Percentiles rank a stretch among this genome's conserved stretches.
Conservation (phyloP, 495 filamentous ascomycete species). For the Aspergillus cavernicola region DNA sequence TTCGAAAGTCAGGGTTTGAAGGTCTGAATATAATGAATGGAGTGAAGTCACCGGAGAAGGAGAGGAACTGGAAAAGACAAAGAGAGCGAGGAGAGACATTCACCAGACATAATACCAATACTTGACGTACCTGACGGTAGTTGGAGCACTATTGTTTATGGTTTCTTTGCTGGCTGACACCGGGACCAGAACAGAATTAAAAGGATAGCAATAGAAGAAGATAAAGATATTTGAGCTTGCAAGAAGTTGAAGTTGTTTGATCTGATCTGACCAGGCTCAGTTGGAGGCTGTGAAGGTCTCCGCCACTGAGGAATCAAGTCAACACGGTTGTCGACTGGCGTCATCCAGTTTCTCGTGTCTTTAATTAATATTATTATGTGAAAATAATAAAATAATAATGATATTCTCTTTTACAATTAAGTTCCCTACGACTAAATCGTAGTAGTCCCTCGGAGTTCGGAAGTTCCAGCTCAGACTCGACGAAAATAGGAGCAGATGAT, state of each 20-base stretch:
- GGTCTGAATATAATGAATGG: not conserved
- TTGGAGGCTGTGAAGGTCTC: too few species aligned
- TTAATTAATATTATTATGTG: too few species aligned
- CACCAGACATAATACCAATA: conserved; percentile 5
- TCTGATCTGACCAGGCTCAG: too few species aligned
- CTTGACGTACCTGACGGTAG: conserved; percentile 5
- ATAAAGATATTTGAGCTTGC: not conserved
- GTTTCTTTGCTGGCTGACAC: not conserved
- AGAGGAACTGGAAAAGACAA: conserved; percentile 17
- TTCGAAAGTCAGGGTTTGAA: too few species aligned
- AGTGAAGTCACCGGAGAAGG: conserved; percentile 6
- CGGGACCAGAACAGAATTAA: not conserved
- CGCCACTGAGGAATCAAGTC: too few species aligned
- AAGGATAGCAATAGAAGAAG: not conserved
- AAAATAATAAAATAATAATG: too few species aligned
- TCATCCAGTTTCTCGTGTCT: too few species aligned
- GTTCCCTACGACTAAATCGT: too few species aligned
- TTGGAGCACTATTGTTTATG: not conserved
- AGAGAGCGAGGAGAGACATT: conserved; percentile 19
- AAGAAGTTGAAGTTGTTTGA: too few species aligned
- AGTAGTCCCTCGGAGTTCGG: not conserved
- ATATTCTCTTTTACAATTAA: too few species aligned
- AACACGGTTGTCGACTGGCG: too few species aligned
- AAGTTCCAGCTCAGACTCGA: not conserved
- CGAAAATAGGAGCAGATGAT: not conserved